Evolutionary conservation across 371 early-diverging fungal species (phyloP), one percentile per base, ranked within the genome.

Genomic region (Mucor saturninus): DNA sequence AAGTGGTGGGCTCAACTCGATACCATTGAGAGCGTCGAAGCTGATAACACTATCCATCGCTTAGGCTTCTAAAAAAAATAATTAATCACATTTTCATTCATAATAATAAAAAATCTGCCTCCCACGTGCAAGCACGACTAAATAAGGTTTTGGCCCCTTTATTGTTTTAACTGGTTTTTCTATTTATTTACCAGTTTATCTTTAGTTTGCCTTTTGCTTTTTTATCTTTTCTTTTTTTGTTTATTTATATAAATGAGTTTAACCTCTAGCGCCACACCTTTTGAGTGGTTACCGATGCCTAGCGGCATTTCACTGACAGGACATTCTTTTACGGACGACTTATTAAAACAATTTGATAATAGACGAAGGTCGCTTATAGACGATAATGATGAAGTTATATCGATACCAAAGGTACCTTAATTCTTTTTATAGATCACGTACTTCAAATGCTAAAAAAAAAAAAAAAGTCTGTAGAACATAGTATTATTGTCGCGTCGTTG

Each of bases 1-100:
- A 86, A 88, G 62, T 98, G 98, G 98, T 98, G 98, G 98, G 83
- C 84, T 65, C 80, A 89, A 50, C 75, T 97, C 59, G 94, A 91
- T 69, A 78, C 85, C 49, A 80, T 95, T 59, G 85, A 88, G 7
- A 59, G 50, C 4, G 71, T 85, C 40, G 82, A 85, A 62, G 93
- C 95, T 67, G 82, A 80, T 14, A 66, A 85, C 35, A 90, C 87
- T 50, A 93, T 97, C 67, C 94, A 92, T 69, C 86, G 89, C 31
- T 73, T 91, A 51, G 80, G 80, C 28, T 83, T 79, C 40, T 73
- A 69, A 74, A 21, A 14, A 46, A 28, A 43, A 45, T 21, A 46
- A 46, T 21, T 21, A 46, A 46, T 3, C 8, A 8, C 28, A 28
- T 11, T 9, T 50, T 31, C 28, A 30, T 35, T 77, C 28, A 56